These are phyloP conservation scores for Lactarius hengduanensis DNA, from an alignment of 768 basidiomycete species.

Conservation along the genomic window DNA sequence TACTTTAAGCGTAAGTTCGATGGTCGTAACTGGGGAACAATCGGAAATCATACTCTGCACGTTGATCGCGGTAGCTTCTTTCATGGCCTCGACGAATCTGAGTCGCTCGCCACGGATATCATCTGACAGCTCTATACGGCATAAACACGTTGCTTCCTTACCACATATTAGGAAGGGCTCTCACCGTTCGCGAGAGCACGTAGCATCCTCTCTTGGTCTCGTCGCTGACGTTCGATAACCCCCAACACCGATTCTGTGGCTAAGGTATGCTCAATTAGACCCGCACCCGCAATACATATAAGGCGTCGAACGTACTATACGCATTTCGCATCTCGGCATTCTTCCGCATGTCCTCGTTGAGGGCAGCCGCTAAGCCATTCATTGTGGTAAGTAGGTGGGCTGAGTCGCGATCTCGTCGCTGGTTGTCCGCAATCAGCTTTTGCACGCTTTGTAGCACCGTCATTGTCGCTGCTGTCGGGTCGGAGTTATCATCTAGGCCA, in stretches of 20 bases:
- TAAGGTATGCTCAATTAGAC: slow-evolving; percentile 30
- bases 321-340: slow-evolving; percentile 43
- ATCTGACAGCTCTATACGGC: slow-evolving; percentile 64
- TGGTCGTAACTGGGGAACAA: neutral
- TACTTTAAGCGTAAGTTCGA: slow-evolving; percentile 16
- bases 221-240: slow-evolving; percentile 65
- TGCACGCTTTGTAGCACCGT: slow-evolving; percentile 40
- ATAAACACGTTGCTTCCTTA: slow-evolving; percentile 6
- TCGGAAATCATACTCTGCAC: slow-evolving; percentile 55
- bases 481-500: slow-evolving; percentile 18
- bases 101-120: slow-evolving; percentile 86
- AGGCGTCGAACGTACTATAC: slow-evolving; percentile 36
- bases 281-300: neutral
- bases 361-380: slow-evolving; percentile 39
- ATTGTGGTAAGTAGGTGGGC: slow-evolving; percentile 38
- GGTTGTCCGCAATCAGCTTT: slow-evolving; percentile 37
- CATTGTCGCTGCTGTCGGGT: slow-evolving; percentile 23
- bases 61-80: slow-evolving; percentile 86
- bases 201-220: slow-evolving; percentile 70
- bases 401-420: slow-evolving; percentile 35
- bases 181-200: slow-evolving; percentile 63
- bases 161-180: slow-evolving; percentile 21
- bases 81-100: slow-evolving; percentile 93
- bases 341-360: slow-evolving; percentile 43
- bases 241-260: slow-evolving; percentile 58